Base-by-base conservation (phyloP, 2,329 filamentous ascomycete genomes). In the Paraconiothyrium brasiliense region DNA sequence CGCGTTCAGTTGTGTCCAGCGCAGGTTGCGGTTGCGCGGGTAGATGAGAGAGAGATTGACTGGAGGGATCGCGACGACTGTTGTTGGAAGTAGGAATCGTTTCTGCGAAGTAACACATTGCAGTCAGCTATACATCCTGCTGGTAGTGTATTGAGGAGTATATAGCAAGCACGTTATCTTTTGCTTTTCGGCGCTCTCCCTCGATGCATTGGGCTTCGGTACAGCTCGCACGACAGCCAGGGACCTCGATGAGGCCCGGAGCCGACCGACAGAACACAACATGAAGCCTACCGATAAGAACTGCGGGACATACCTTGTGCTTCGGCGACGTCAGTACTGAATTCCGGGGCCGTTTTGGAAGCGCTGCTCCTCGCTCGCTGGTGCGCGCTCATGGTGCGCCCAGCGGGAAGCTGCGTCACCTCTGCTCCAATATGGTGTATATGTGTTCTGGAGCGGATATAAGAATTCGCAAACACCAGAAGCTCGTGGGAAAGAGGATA, bases 1-100 rank as follows among this genome's bases (percentile, higher is more conserved):
- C 52, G 32, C 64, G 50, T 34, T 62, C 65, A 44, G 64, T 60
- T 52, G 56, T 50, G 59, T 62, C 61, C 48, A 67, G 55, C 50
- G 61, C 57, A 11, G 65, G 50, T 37, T 66, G 63, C 56, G 68
- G 63, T 46, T 66, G 64, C 58, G 66, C 68, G 56, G 67, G 54
- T 39, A 57, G 62, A 54, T 54, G 63, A 48, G 69, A 89, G 88
- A 69, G 79, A 76, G 62, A 80, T 68, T 57, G 86, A 86, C 65
- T 64, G 48, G 72, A 70, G 66, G 70, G 66, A 64, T 64, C 55
- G 52, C 63, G 57, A 39, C 14, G 57, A 39, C 65, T 63, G 60
- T 30, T 61, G n/a, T 57, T 66, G 20, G 61, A 63, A n/a, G 58
- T 63, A 52, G 65, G 57, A 59, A 57, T 57, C 9, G 63, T 55